Conservation (phyloP, 2,329 filamentous ascomycete genomes). For the Alternaria ethzedia region DNA sequence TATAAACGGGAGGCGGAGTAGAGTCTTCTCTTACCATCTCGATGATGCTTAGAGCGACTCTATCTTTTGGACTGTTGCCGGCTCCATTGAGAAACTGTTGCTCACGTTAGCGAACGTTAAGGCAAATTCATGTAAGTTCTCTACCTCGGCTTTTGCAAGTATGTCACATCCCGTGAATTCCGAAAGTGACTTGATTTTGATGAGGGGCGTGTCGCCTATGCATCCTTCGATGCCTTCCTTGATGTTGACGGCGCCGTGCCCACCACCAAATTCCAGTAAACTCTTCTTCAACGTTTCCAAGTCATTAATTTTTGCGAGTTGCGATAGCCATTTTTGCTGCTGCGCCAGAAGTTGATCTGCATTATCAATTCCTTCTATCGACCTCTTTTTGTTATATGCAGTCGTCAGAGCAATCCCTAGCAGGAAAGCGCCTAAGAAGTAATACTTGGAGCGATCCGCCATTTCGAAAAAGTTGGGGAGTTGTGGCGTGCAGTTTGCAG, state of each 20-base stretch:
- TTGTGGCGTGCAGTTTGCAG: not conserved
- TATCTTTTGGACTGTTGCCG: constrained; percentile 91
- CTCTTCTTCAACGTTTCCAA: constrained; percentile 33
- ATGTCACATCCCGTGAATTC: constrained; percentile 88
- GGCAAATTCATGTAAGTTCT: not conserved
- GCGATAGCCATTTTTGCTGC: constrained; percentile 27
- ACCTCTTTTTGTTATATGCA: constrained; percentile 22
- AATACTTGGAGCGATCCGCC: constrained; percentile 57
- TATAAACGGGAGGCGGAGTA: not conserved
- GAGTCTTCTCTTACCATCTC: constrained; percentile 54
- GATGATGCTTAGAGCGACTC: constrained; percentile 92
- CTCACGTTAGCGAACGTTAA: constrained; percentile 1
- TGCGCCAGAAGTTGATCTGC: constrained; percentile 25
- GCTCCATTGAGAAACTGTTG: constrained; percentile 85
- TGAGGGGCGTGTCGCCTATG: constrained; percentile 91
- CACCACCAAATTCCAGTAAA: constrained; percentile 24
- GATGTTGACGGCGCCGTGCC: constrained; percentile 51
- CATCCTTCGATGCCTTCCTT: constrained; percentile 85
- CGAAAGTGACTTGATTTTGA: constrained; percentile 84
- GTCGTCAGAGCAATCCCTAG: constrained; percentile 74
- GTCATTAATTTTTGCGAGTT: constrained; percentile 32
- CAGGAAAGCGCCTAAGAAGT: constrained; percentile 74
- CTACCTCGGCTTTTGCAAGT: constrained; percentile 84
- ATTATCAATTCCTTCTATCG: constrained; percentile 26
- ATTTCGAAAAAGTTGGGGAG: constrained; percentile 23